phyloP scores from a whole-genome alignment of 805 yeast species.

The Kluyveromyces siamensis region DNA sequence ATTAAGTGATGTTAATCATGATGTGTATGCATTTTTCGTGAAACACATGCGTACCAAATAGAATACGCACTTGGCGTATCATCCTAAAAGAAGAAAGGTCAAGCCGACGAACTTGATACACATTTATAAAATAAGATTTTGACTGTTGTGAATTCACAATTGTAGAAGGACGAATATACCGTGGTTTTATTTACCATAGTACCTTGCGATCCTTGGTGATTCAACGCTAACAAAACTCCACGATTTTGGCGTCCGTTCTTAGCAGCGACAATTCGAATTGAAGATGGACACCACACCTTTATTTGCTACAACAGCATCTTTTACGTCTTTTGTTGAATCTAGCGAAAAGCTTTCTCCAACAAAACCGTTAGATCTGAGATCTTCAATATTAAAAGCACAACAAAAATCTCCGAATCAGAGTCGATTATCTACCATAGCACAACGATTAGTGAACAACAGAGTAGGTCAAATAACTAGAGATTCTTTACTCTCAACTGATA shows the following conservation, averaged over 20 bases:
- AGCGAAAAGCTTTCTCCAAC: constrained; percentile 1
- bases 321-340: background rate
- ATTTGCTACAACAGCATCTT: background rate
- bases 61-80: background rate
- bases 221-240: background rate
- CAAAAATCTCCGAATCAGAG: background rate
- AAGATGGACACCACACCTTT: constrained; percentile 2
- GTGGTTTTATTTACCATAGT: background rate
- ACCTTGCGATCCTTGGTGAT: background rate
- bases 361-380: background rate
- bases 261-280: background rate
- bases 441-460: background rate
- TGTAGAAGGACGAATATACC: no score
- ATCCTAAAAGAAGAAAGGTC: no score
- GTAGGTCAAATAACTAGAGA: background rate
- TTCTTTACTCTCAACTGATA: constrained; percentile 3
- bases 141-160: no score
- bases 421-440: background rate
- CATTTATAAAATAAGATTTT: no score
- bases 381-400: constrained; percentile 1
- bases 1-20: background rate
- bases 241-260: background rate
- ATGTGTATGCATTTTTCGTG: background rate
- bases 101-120: no score
- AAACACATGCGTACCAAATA: background rate